Evolutionary conservation across 208 protist species (phyloP), one percentile per base, ranked within the genome.

Genomic region (Leptomonas seymouri): DNA sequence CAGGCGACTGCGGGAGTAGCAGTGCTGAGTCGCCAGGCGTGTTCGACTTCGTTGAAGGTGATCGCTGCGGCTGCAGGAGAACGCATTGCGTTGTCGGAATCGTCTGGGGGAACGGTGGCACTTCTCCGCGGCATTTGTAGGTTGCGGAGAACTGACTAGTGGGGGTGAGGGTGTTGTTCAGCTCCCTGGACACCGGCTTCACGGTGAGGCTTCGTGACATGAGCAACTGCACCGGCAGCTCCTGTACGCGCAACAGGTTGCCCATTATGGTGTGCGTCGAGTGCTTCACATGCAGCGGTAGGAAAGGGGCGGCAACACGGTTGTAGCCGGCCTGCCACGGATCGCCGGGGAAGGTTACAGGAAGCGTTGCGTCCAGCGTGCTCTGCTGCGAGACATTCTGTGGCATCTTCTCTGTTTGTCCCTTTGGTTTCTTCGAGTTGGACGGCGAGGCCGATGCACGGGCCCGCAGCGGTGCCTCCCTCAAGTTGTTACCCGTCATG

Each of bases 291-390:
- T 72, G 70, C 12, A 94, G 71, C 7, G 86, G 85, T 14, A 94
- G 78, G 65, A 89, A 89, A 0, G 77, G 71, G 28, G 80, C 85
- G n/a, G 76, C 76, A 28, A 92, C 42, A 45, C 49, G 39, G 81
- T 94, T 92, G 74, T 91, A 94, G 0, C 82, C 86, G 6, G 80
- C 56, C 80, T 85, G 78, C 74, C 86, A 94, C 8, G 74, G 53
- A 57, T 94, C 85, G 16, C 76, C 65, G 11, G 54, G 34, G 60
- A 36, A 65, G 30, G 60, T 53, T 14, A 62, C 68, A 2, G 42
- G 58, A 20, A 81, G 41, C 12, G 77, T 71, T 6, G 67, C 56
- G n/a, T 68, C 73, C 31, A 80, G 62, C 57, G 54, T 63, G 57
- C 53, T 27, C 62, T 82, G 62, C 31, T 70, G 77, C 16, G 76